Base-by-base conservation (phyloP, 345 rosid species). In the Crucihimalaya himalaica region DNA sequence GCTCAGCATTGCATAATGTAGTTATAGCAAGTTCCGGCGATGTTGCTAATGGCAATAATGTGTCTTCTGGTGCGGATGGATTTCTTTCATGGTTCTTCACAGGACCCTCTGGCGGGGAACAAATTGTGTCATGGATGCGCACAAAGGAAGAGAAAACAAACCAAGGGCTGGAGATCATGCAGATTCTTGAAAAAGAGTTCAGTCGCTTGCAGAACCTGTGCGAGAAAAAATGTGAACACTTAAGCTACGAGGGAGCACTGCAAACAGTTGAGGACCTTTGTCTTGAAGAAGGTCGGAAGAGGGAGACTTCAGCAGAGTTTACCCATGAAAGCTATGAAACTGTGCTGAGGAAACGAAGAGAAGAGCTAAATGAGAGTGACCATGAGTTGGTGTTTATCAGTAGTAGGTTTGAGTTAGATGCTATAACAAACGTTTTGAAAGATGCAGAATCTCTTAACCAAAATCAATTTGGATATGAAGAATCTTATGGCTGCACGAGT, bases 71-170 rank as follows among this genome's bases (percentile, higher is more conserved):
- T 76, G 74, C 65, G 37, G 93, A 91, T 82, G 55, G 85, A 29
- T 68, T 94, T 43, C 79, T 94, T 56, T 86, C 96, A 45, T 89
- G 98, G 98, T 85, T 91, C 74, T 94, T 91, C 84, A 73, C 86
- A 11, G 93, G 87, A 74, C 85, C 86, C 70, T 83, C 94, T 6
- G 74, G 97, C 65, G 85, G 70, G 69, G 94, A 89, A 70, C 87
- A 83, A 64, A 74, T 82, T 84, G 80, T 75, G 51, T 83, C 78
- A 11, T 93, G 98, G 98, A 81, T 74, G 72, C 87, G 68, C 43
- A 63, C 68, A 28, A 87, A 80, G 79, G 96, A 91, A 79, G 97
- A 83, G 77, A 91, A 82, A 85, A 78, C 75, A 21, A 82, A 83
- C 35, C 88, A 91, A 73, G 96, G 92, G 76, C 51, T 79, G 74